These are phyloP conservation scores for Syzygium syzygioides DNA, from an alignment of 441 rosid genomes.

Conservation along the genomic window DNA sequence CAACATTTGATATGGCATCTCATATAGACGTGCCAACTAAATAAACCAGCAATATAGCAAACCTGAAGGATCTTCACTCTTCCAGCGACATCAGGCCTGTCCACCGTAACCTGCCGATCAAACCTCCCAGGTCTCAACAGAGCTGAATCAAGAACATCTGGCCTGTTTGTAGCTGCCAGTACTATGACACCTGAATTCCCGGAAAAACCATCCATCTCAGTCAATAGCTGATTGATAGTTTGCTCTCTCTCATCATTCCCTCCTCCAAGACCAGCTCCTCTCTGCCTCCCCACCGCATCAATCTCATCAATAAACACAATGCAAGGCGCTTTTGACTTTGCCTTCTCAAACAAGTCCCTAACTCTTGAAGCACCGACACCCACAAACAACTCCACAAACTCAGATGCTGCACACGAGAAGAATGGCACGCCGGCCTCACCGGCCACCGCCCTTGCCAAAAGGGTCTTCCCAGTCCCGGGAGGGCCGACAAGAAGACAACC, in stretches of 20 bases:
- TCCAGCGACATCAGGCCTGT: constrained; percentile 2
- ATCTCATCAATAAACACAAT: neutral
- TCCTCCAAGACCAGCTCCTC: constrained; percentile 4
- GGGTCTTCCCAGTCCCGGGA: constrained; percentile 42
- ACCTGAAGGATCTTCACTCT: constrained; percentile 7
- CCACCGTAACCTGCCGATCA: neutral
- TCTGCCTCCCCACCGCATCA: constrained; percentile 4
- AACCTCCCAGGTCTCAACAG: constrained; percentile 7
- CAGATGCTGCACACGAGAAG: constrained; percentile 1
- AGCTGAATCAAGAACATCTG: constrained; percentile 3
- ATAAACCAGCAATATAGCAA: neutral
- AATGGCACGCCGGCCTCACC: constrained; percentile 1
- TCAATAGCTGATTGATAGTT: constrained; percentile 3
- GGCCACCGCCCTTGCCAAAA: neutral
- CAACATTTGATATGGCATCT: neutral
- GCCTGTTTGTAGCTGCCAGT: constrained; percentile 1
- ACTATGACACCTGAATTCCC: constrained; percentile 6
- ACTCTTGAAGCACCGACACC: neutral
- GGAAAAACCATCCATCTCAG: constrained; percentile 3
- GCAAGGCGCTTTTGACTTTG: neutral
- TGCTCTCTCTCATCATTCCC: constrained; percentile 6
- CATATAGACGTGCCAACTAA: neutral
- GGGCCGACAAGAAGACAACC: constrained; percentile 92
- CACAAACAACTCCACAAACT: constrained; percentile 4
- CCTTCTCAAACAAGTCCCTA: constrained; percentile 7